Percentiles rank a stretch among this genome's conserved stretches.
phyloP scores from a whole-genome alignment of 306 rosid species.

The Fragaria vesca region DNA sequence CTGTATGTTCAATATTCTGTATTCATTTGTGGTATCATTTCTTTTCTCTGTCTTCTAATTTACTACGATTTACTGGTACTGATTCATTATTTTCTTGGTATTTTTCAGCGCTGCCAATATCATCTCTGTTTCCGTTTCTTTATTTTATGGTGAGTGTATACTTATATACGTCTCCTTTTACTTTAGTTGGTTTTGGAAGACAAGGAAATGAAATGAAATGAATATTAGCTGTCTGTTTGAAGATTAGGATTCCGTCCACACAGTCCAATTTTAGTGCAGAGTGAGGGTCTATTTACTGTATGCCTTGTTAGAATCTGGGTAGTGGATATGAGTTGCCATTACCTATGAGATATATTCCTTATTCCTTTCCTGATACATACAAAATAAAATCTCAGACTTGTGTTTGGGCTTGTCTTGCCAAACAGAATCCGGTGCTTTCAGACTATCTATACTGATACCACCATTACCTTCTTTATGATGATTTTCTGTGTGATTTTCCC shows the following conservation, averaged over 20 bases:
- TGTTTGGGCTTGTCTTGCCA: neutral
- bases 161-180: neutral
- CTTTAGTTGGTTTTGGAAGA: neutral
- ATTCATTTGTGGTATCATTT: neutral
- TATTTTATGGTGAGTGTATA: conserved; percentile 50
- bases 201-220: neutral
- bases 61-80: neutral
- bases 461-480: neutral
- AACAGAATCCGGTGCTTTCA: neutral
- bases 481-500: neutral
- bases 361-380: neutral
- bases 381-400: neutral
- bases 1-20: neutral
- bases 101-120: conserved; percentile 48
- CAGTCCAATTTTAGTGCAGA: neutral
- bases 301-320: neutral
- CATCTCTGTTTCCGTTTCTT: conserved; percentile 48
- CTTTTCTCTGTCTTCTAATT: neutral
- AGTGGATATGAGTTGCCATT: neutral
- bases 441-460: neutral
- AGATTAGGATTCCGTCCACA: neutral
- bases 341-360: neutral
- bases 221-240: neutral
- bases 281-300: neutral
- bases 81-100: neutral